Evolutionary conservation across 495 filamentous ascomycete genomes (phyloP), one percentile per base, ranked within the genome.

Genomic region (Xylona heveae): DNA sequence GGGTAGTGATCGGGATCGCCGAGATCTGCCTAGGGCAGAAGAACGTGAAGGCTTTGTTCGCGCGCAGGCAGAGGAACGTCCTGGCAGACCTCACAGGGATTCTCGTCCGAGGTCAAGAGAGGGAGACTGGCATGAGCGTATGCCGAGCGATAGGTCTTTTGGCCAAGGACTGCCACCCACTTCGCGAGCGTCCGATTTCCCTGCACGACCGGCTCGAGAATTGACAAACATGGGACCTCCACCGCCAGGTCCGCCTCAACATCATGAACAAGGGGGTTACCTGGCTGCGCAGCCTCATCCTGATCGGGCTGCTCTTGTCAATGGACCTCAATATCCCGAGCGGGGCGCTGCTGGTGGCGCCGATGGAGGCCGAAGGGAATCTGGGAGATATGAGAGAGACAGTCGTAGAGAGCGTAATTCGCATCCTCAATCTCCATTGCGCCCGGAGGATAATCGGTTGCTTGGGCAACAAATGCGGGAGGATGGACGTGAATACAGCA

Each of bases 241-340:
- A 27, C 34, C n/a, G 43, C 38, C 15, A 38, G 36, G 28, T 21
- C 34, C 6, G 31, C 40, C 31, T 33, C 30, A 35, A 52, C 14
- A 51, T 71, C 24, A n/a, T n/a, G n/a, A n/a, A n/a, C n/a, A n/a
- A n/a, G n/a, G n/a, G n/a, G n/a, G n/a, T n/a, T n/a, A n/a, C n/a
- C n/a, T n/a, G n/a, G n/a, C n/a, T n/a, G n/a, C n/a, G n/a, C n/a
- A n/a, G n/a, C n/a, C n/a, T n/a, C 67, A 71, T 40, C 64, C 70
- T 2, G 66, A 61, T 6, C 51, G 69, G 33, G 66, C 61, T 21
- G 62, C 66, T n/a, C 39, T 66, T 6, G 64, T 71, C 6, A 44
- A 42, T 12, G 55, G 61, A 2, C 35, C 33, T 5, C 48, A 52
- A 4, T 45, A 53, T 1, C 37, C 47, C 15, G n/a, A 44, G 18